Base-by-base conservation (phyloP, 2,329 filamentous ascomycete genomes). In the Colletotrichum salicis region DNA sequence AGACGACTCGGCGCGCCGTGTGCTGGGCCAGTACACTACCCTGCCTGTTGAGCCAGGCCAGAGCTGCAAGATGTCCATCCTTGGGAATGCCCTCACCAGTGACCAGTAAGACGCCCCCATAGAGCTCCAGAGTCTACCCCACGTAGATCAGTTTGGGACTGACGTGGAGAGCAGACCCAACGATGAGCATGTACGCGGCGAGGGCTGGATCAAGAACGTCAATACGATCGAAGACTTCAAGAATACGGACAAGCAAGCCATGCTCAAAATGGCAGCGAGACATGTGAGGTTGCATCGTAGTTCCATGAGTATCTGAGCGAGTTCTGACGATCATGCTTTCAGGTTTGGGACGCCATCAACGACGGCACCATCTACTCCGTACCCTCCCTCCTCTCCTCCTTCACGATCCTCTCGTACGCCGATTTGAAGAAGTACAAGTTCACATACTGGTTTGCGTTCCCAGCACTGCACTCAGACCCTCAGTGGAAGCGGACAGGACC, bases 341-440 rank as follows among this genome's bases (percentile, higher is more conserved):
- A 97, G 93, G 95, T 99, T 73, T 98, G 96, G 96, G 95, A 98
- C 81, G 96, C 96, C 31, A 98, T 99, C 78, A 92, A 95, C 75
- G 96, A 99, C 82, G 96, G 95, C 70, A 97, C 94, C 52, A 97
- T 99, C 76, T 98, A 97, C 83, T 96, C 95, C 11, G 94, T 96
- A 62, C 96, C 96, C 2, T 98, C 96, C 5, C 88, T 98, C 2
- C 90, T 99, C 22, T 91, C 94, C 5, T 96, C 94, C 7, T 98
- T 98, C 81, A 89, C 94, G 31, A 91, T 97, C 70, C 90, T 98
- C 57, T 97, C 94, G 19, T 99, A 94, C 80, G 96, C 96, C 73
- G 96, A 99, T 79, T 88, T 99, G 41, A 99, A 99, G 82, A 98
- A 97, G 79, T 98, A 98, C 84, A 94, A 92, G 74, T 98, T 98